A percentile compares a stretch with the other conserved stretches of the same genome.
phyloP scores from a whole-genome alignment of 805 yeast species.

The Saccharomyces kudriavzevii region DNA sequence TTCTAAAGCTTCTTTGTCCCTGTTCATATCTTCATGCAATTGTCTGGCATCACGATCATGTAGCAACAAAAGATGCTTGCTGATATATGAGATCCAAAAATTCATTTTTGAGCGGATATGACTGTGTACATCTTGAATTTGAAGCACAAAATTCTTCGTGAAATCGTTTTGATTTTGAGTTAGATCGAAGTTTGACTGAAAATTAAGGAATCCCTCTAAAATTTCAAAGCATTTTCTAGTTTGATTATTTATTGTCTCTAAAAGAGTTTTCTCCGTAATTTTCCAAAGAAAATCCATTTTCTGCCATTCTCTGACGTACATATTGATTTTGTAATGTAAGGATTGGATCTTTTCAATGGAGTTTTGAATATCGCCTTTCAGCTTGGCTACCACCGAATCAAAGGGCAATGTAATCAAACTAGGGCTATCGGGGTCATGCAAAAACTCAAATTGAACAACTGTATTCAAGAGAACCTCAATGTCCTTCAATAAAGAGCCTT shows the following conservation, averaged over 20 bases:
- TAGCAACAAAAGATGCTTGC: constrained; percentile 33
- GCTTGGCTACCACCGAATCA: not conserved
- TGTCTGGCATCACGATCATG: constrained; percentile 28
- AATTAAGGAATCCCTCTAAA: constrained; percentile 1
- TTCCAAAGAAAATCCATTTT: constrained; percentile 6
- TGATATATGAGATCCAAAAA: constrained; percentile 46
- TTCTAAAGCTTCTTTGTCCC: constrained; percentile 34
- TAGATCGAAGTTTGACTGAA: not conserved
- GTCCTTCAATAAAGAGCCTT: not conserved
- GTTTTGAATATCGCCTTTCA: not conserved
- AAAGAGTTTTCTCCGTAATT: constrained; percentile 5
- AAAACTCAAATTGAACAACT: not conserved
- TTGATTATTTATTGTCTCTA: not conserved
- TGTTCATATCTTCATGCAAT: constrained; percentile 28
- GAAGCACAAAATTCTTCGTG: constrained; percentile 23
- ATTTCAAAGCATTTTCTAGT: constrained; percentile 3
- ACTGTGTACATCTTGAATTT: constrained; percentile 46
- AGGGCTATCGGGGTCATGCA: not conserved
- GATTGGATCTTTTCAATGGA: not conserved
- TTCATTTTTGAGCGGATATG: constrained; percentile 49
- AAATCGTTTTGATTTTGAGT: not conserved
- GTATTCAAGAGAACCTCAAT: not conserved
- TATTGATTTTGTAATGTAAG: not conserved
- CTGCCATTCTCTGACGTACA: constrained; percentile 1
- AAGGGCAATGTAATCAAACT: not conserved